phyloP scores from a whole-genome alignment of 768 basidiomycete species.

The Galerina sulciceps region DNA sequence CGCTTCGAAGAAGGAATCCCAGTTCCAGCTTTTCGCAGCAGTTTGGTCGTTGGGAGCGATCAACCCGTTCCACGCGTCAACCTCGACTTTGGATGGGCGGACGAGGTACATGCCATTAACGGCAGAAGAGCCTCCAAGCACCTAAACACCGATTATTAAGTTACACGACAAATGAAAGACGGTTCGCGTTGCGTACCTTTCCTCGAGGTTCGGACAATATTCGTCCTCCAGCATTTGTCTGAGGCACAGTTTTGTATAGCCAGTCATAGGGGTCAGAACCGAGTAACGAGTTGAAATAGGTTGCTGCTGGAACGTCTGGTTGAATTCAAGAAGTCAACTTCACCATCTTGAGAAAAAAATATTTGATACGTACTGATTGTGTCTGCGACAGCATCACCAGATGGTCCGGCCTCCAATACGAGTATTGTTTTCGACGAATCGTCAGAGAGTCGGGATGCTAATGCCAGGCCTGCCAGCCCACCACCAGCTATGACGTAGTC shows the following conservation, averaged over 20 bases:
- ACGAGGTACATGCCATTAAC: slow-evolving; percentile 74
- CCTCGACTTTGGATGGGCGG: slow-evolving; percentile 53
- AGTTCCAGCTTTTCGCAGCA: slow-evolving; percentile 48
- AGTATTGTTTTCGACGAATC: slow-evolving; percentile 36
- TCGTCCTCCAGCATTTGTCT: slow-evolving; percentile 47
- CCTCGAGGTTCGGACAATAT: slow-evolving; percentile 62
- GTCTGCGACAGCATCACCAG: slow-evolving; percentile 31
- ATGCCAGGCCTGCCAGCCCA: slow-evolving; percentile 33
- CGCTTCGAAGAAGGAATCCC: slow-evolving; percentile 46
- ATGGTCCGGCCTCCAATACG: slow-evolving; percentile 42
- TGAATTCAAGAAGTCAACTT: not conserved
- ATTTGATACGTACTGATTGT: slow-evolving; percentile 30
- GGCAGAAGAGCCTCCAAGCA: slow-evolving; percentile 71
- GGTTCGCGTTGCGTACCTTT: slow-evolving; percentile 39
- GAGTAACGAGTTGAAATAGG: slow-evolving; percentile 56
- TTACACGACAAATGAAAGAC: not conserved
- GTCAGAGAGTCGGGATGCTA: slow-evolving; percentile 40
- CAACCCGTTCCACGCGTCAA: slow-evolving; percentile 51
- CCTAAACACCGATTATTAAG: slow-evolving; percentile 28
- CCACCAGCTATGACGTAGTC: slow-evolving; percentile 31
- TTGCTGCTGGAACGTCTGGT: slow-evolving; percentile 51
- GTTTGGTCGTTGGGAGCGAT: slow-evolving; percentile 38
- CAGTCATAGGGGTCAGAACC: slow-evolving; percentile 55
- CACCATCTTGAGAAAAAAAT: not conserved
- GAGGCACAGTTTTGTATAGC: slow-evolving; percentile 53